phyloP scores from a whole-genome alignment of 768 basidiomycete species.

The Pilatotrama ljubarskyi region DNA sequence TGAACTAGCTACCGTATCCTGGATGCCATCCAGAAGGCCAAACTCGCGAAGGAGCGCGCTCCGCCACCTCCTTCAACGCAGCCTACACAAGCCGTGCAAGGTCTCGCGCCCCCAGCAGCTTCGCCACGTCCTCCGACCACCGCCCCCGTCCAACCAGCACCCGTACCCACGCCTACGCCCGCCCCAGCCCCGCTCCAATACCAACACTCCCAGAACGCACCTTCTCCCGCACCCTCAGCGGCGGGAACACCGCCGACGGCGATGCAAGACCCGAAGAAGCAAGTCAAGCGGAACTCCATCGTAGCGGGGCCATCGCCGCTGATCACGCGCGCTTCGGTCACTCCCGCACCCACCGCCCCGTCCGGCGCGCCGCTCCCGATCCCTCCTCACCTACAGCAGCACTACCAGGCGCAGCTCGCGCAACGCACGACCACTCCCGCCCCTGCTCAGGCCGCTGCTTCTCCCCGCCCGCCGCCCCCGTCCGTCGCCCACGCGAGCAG shows the following conservation, averaged over 20 bases:
- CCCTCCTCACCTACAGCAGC: constrained; percentile 27
- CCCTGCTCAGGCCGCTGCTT: constrained; percentile 17
- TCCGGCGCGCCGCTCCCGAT: constrained; percentile 23
- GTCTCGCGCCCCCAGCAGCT: not conserved
- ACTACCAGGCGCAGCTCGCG: constrained; percentile 14
- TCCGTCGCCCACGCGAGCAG: constrained; percentile 17
- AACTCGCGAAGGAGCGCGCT: constrained; percentile 13
- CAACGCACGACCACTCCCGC: constrained; percentile 16
- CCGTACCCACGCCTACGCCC: constrained; percentile 6
- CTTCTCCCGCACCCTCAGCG: constrained; percentile 11
- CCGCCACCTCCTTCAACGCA: constrained; percentile 2
- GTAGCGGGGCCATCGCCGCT: constrained; percentile 13
- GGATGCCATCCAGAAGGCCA: constrained; percentile 41
- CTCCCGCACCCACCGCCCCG: constrained; percentile 22
- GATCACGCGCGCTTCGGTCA: constrained; percentile 18
- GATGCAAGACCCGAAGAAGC: constrained; percentile 8
- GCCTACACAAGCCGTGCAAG: not conserved
- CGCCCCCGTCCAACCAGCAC: not conserved
- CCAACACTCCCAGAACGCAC: constrained; percentile 1
- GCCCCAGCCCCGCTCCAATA: not conserved
- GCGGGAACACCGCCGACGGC: not conserved
- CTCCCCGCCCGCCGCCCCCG: constrained; percentile 14
- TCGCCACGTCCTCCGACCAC: constrained; percentile 2
- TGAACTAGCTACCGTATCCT: constrained; percentile 54
- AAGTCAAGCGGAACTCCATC: constrained; percentile 4